A percentile compares a stretch with the other conserved stretches of the same genome.
Conservation (phyloP, 305 asterid species). For the Fraxinus floribunda region DNA sequence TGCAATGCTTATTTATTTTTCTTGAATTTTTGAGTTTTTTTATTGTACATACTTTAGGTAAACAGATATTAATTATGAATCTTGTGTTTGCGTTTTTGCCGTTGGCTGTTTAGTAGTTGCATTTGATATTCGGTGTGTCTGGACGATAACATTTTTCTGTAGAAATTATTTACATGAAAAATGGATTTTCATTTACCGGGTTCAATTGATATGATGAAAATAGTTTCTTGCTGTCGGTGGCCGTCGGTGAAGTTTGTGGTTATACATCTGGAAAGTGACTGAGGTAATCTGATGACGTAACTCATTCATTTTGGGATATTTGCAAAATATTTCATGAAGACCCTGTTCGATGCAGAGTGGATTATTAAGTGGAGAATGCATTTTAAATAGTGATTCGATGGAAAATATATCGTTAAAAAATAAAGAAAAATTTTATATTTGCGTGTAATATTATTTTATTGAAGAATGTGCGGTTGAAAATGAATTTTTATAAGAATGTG, state of each 20-base stretch:
- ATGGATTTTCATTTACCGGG: neutral
- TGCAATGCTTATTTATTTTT: neutral
- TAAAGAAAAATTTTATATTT: no score
- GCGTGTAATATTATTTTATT: no score
- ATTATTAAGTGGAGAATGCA: no score
- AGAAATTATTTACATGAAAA: neutral
- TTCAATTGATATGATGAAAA: neutral
- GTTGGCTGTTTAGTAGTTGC: neutral
- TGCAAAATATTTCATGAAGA: neutral
- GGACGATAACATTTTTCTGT: neutral
- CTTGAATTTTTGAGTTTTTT: neutral
- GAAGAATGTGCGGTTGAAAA: no score
- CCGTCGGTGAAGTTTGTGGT: neutral
- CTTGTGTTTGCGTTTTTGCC: neutral
- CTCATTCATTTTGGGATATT: neutral
- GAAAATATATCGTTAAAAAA: no score
- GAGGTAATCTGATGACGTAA: neutral
- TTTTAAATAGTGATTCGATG: no score
- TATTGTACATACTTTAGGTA: neutral
- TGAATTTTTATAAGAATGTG: no score
- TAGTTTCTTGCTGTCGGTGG: neutral
- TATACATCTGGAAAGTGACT: neutral
- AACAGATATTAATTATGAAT: neutral
- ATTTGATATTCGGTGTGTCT: neutral
- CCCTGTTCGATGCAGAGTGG: no score